phyloP scores from a whole-genome alignment of 75 land plant genomes.

The Sequoia sempervirens region DNA sequence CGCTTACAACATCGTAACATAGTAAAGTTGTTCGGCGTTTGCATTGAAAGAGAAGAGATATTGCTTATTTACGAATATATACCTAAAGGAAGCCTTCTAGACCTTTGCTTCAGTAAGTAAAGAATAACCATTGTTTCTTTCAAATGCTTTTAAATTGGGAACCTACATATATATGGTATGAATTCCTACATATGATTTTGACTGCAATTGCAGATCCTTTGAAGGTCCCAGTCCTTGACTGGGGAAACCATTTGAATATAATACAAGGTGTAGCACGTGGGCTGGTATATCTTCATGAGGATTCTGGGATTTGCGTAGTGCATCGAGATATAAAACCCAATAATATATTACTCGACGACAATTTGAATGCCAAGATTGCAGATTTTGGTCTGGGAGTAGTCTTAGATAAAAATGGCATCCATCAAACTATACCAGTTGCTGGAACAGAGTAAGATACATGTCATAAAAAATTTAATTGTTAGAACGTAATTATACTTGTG shows the following conservation, averaged over 20 bases:
- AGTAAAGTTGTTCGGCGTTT: background rate
- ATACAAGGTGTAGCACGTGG: constrained; percentile 35
- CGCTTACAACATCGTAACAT: background rate
- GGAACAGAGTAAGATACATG: background rate
- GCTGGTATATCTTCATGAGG: constrained; percentile 29
- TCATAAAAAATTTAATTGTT: background rate
- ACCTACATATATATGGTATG: background rate
- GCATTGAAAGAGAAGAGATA: background rate
- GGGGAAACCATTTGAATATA: constrained; percentile 21
- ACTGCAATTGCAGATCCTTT: background rate
- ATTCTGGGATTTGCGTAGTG: constrained; percentile 25
- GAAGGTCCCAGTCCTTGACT: background rate
- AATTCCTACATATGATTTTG: background rate
- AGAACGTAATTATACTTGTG: background rate
- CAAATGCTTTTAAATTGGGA: background rate
- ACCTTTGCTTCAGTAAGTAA: background rate
- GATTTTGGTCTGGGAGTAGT: constrained; percentile 31
- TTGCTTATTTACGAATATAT: background rate
- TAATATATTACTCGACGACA: constrained; percentile 32
- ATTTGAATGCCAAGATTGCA: constrained; percentile 25
- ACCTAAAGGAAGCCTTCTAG: background rate
- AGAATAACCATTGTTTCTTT: background rate
- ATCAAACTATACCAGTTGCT: background rate
- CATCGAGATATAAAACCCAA: constrained; percentile 42
- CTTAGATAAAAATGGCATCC: background rate